A percentile compares a stretch with the other conserved stretches of the same genome.
Conservation (phyloP, 1,284 basidiomycete species). For the Leccinum griseonigrum region DNA sequence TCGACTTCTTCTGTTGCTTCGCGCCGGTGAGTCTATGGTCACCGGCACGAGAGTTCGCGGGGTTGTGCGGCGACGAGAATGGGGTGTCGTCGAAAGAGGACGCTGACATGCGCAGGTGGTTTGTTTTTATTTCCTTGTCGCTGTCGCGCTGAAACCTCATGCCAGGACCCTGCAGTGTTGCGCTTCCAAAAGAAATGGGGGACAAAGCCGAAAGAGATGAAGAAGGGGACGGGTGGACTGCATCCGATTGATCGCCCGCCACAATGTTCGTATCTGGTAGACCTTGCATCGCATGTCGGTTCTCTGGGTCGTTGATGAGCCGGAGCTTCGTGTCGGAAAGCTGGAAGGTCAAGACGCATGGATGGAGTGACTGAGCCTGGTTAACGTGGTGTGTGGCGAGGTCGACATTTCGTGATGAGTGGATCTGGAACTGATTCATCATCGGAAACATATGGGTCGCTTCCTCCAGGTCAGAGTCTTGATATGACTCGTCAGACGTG, state of each 20-base stretch:
- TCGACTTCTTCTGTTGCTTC: conserved; percentile 40
- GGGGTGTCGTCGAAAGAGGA: conserved; percentile 8
- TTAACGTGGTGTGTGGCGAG: conserved; percentile 5
- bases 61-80: conserved; percentile 10
- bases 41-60: neutral
- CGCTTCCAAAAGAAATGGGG: conserved; percentile 5
- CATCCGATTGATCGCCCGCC: conserved; percentile 16
- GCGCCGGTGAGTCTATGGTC: conserved; percentile 11
- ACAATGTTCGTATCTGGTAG: conserved; percentile 17
- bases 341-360: conserved; percentile 32
- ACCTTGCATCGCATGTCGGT: conserved; percentile 18
- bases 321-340: conserved; percentile 26
- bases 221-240: conserved; percentile 7
- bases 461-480: conserved; percentile 33
- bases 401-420: conserved; percentile 13
- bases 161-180: conserved; percentile 25
- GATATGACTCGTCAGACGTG: conserved; percentile 33
- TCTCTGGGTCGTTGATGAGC: conserved; percentile 32
- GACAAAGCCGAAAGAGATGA: conserved; percentile 3
- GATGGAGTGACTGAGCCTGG: conserved; percentile 20
- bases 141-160: conserved; percentile 26
- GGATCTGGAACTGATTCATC: conserved; percentile 33
- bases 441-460: conserved; percentile 31
- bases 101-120: conserved; percentile 12
- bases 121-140: conserved; percentile 10